Base-by-base conservation (phyloP, 331 rosid species). In the Dryas integrifolia region DNA sequence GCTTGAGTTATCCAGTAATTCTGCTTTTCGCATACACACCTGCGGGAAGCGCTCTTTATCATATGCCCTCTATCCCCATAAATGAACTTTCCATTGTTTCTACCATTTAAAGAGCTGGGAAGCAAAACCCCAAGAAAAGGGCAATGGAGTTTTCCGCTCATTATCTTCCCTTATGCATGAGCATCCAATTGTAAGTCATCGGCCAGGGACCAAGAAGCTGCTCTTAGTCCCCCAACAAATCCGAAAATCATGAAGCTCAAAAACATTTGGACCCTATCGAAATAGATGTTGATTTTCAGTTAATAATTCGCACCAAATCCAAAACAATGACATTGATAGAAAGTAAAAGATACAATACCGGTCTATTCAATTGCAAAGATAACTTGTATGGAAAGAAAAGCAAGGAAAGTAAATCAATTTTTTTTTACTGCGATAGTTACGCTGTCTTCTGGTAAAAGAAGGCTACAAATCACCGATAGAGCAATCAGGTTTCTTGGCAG, bases 181-280 rank as follows among this genome's bases (percentile, higher is more conserved):
- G 68, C 66, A 70, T 39, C 69, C 70, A 47, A 65, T 10, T 52
- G 62, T 12, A 35, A 77, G 38, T 77, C 91, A 86, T 88, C 48
- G 30, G 72, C 49, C 57, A 80, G 88, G 88, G 86, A 85, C 88
- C 87, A 82, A 88, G 87, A 88, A 72, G 72, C 84, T 16, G 62
- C 76, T 79, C 88, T 81, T 40, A 80, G 91, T 65, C 81, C 94
- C 88, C 82, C 62, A 58, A 69, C 51, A 39, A 75, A 65, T 84
- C 82, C 77, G 58, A 72, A 70, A 68, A 76, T 78, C 72, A 70
- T 53, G 70, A 46, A 30, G 41, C 1, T n/a, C 46, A 45, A 61
- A 57, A n/a, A 63, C 82, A 78, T 71, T 35, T 58, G 69, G 65
- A 47, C 65, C 81, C 78, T 75, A 46, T 3, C 46, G 41, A 65